These are phyloP conservation scores for Mortierella sp. DNA, from an alignment of 371 early-diverging fungal species.

Conservation along the genomic window DNA sequence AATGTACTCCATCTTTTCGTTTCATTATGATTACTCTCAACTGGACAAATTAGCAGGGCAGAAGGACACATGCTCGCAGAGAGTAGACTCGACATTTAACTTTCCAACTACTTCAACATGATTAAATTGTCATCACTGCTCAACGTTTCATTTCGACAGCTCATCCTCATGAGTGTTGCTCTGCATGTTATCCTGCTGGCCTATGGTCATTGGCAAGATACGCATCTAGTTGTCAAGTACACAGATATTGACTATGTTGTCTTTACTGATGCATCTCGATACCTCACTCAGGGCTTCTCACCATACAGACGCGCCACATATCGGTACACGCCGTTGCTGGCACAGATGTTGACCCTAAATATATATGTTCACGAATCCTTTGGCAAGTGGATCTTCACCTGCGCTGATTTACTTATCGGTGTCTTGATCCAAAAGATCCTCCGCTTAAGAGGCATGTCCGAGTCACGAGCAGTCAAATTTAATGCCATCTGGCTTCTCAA, in stretches of 20 bases:
- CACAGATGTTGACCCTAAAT: conserved; percentile 87
- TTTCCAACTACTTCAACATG: conserved; percentile 1
- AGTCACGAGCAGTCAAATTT: conserved; percentile 60
- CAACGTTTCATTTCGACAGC: conserved; percentile 45
- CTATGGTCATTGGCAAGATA: conserved; percentile 91
- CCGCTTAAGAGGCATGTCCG: conserved; percentile 67
- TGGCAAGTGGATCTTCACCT: conserved; percentile 92
- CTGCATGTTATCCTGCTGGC: conserved; percentile 77
- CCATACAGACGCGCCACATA: conserved; percentile 96
- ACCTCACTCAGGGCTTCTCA: conserved; percentile 76
- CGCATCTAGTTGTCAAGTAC: conserved; percentile 88
- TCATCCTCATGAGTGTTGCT: conserved; percentile 50
- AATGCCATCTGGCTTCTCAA: conserved; percentile 89
- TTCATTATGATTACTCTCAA: background rate
- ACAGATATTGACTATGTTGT: conserved; percentile 98
- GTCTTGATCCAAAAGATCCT: conserved; percentile 75
- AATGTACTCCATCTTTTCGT: too few species aligned
- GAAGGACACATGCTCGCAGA: background rate
- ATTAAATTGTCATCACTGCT: conserved; percentile 21
- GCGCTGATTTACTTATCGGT: conserved; percentile 81
- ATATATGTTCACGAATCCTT: conserved; percentile 77
- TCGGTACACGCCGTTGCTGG: conserved; percentile 96
- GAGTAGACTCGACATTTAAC: background rate
- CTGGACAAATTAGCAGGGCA: background rate
- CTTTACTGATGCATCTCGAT: conserved; percentile 93